These are phyloP conservation scores for Metarhizium rileyi DNA, from an alignment of 2,329 filamentous ascomycete species.

Conservation along the genomic window DNA sequence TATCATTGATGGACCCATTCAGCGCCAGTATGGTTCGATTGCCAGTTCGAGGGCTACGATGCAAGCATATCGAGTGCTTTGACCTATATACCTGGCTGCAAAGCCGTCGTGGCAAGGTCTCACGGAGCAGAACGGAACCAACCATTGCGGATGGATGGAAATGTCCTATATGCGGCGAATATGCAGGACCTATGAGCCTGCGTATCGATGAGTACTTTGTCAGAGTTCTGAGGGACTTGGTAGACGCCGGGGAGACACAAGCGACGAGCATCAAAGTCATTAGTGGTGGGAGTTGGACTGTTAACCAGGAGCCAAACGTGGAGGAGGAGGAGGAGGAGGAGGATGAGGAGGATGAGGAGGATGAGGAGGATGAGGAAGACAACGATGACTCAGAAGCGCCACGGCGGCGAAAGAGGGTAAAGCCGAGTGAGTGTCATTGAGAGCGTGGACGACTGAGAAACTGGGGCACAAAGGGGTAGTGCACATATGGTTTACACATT, in stretches of 20 bases:
- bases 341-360: conserved; percentile 16
- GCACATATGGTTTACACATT: no score
- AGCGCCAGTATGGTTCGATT: conserved; percentile 52
- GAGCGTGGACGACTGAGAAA: conserved; percentile 16
- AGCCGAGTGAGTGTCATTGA: conserved; percentile 16
- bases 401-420: neutral
- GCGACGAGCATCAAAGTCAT: conserved; percentile 21
- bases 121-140: conserved; percentile 30
- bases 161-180: conserved; percentile 72
- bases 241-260: conserved; percentile 10
- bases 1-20: conserved; percentile 61
- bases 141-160: conserved; percentile 64
- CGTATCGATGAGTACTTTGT: conserved; percentile 65
- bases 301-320: conserved; percentile 20
- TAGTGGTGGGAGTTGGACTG: conserved; percentile 23
- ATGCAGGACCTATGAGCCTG: conserved; percentile 66
- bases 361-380: conserved; percentile 15
- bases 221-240: conserved; percentile 47
- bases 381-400: neutral
- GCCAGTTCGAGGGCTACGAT: conserved; percentile 62
- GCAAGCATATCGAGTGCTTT: conserved; percentile 79
- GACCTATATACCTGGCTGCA: conserved; percentile 74
- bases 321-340: conserved; percentile 15
- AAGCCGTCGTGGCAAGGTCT: conserved; percentile 45
- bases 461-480: no score